Base-by-base conservation (phyloP, 176 grass and related monocot species). In the Eleusine coracana region DNA sequence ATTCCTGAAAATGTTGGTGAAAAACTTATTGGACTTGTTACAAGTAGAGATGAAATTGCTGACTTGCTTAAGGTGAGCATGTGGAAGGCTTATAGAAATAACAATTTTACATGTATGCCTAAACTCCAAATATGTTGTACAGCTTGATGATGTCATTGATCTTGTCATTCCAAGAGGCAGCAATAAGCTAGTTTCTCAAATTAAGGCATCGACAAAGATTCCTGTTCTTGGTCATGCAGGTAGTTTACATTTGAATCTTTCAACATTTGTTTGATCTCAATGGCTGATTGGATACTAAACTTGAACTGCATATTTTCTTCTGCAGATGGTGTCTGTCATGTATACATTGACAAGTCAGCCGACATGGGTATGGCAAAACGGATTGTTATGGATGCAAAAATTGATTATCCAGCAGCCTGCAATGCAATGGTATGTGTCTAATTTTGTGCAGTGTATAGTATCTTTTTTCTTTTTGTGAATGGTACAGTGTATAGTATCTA, bases 61-160 rank as follows among this genome's bases (percentile, higher is more conserved):
- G 89, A 99, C 92, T 84, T 99, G 66, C 87, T 99, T 16, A 94
- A 99, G 91, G 96, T 99, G 68, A 79, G 77, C 39, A 75, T 72
- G 64, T 27, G 3, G 20, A 62, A 4, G 66, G 68, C 83, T 72
- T 70, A 71, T 8, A 11, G 48, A 79, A 80, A 63, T 79, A 52
- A 14, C 51, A 10, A 52, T 85, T 73, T 2, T 76, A 69, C 20
- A 34, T 48, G 27, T 68, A 49, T 88, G 55, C 10, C 81, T 87
- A 74, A 87, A 73, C 81, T 78, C 20, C 6, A 23, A 59, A 23
- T 59, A 59, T 4, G 80, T 44, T 84, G 67, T 83, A 68, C 89
- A 99, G 96, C 96, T 94, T 74, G 93, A 96, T 90, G 96, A 99
- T 92, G 93, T 99, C 15, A 99, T 99, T 70, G 96, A 99, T 90